Percentiles rank a stretch among this genome's conserved stretches.
Evolutionary conservation across 2,329 filamentous ascomycete genomes (phyloP).

Genomic region (Pseudogymnoascus sp.): DNA sequence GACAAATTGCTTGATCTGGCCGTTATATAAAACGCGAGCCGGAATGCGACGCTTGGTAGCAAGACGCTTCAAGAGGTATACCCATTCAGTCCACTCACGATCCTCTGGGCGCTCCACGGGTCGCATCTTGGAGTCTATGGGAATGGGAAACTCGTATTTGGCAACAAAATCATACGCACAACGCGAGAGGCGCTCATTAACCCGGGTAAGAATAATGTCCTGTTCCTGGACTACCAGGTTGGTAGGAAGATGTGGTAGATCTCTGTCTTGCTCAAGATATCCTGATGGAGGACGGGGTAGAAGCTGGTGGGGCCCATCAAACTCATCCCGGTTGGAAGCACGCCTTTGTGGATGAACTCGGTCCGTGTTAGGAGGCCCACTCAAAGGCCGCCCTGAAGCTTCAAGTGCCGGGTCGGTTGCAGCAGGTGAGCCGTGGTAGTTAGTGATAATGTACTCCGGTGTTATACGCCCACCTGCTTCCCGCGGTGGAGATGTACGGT

Average conservation of each 20-base stretch:
- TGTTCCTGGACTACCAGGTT: slow-evolving; percentile 78
- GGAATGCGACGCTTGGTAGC: slow-evolving; percentile 82
- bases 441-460: slow-evolving; percentile 27
- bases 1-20: slow-evolving; percentile 85
- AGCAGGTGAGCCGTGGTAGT: slow-evolving; percentile 45
- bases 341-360: slow-evolving; percentile 51
- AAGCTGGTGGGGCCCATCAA: slow-evolving; percentile 79
- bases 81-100: slow-evolving; percentile 88
- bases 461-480: slow-evolving; percentile 27
- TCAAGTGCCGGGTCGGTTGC: slow-evolving; percentile 54
- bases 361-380: slow-evolving; percentile 38
- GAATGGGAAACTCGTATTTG: slow-evolving; percentile 85
- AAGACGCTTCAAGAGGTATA: slow-evolving; percentile 74
- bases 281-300: slow-evolving; percentile 63
- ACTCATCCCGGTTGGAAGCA: slow-evolving; percentile 77
- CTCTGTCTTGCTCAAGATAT: slow-evolving; percentile 67
- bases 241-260: slow-evolving; percentile 73
- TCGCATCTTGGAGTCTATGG: slow-evolving; percentile 61
- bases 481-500: slow-evolving; percentile 22
- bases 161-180: slow-evolving; percentile 87
- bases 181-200: slow-evolving; percentile 77
- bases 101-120: slow-evolving; percentile 66
- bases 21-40: slow-evolving; percentile 74
- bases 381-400: slow-evolving; percentile 34
- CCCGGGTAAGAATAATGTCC: slow-evolving; percentile 67